These are phyloP conservation scores for Saksenaea vasiformis DNA, from an alignment of 371 early-diverging fungal genomes.

Conservation along the genomic window DNA sequence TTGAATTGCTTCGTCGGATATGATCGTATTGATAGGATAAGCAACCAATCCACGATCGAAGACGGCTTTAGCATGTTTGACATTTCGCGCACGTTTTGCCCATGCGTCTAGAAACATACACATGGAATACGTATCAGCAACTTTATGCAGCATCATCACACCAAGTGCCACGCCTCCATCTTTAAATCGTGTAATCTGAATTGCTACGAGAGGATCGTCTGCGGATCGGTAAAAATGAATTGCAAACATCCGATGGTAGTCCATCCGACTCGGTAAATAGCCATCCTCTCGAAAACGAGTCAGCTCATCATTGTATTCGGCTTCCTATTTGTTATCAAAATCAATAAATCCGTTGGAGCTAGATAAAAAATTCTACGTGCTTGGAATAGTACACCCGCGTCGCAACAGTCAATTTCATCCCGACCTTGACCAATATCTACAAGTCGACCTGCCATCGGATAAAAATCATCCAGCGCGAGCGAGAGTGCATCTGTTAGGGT, in stretches of 20 bases:
- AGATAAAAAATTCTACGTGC: slow-evolving; percentile 13
- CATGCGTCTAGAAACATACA: slow-evolving; percentile 41
- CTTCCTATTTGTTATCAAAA: slow-evolving; percentile 22
- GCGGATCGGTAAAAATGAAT: slow-evolving; percentile 41
- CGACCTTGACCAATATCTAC: slow-evolving; percentile 40
- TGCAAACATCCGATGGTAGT: slow-evolving; percentile 43
- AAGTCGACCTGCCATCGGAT: slow-evolving; percentile 40
- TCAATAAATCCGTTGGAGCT: neutral
- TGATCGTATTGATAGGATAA: slow-evolving; percentile 18
- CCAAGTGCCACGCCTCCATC: slow-evolving; percentile 44
- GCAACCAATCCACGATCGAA: slow-evolving; percentile 27
- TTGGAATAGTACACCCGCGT: slow-evolving; percentile 38
- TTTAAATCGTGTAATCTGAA: slow-evolving; percentile 35
- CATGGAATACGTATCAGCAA: slow-evolving; percentile 38
- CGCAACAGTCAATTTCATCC: slow-evolving; percentile 35
- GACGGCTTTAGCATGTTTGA: slow-evolving; percentile 11
- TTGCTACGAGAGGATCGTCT: slow-evolving; percentile 35
- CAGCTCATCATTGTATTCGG: slow-evolving; percentile 27
- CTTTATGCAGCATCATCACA: slow-evolving; percentile 41
- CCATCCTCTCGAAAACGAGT: slow-evolving; percentile 23
- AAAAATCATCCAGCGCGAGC: slow-evolving; percentile 26
- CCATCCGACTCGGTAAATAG: slow-evolving; percentile 39
- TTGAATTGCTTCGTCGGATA: slow-evolving; percentile 31
- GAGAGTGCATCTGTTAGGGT: slow-evolving; percentile 21
- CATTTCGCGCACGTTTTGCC: slow-evolving; percentile 29